Evolutionary conservation across 495 filamentous ascomycete species (phyloP), one percentile per base, ranked within the genome.

Genomic region (Coniosporium apollinis): DNA sequence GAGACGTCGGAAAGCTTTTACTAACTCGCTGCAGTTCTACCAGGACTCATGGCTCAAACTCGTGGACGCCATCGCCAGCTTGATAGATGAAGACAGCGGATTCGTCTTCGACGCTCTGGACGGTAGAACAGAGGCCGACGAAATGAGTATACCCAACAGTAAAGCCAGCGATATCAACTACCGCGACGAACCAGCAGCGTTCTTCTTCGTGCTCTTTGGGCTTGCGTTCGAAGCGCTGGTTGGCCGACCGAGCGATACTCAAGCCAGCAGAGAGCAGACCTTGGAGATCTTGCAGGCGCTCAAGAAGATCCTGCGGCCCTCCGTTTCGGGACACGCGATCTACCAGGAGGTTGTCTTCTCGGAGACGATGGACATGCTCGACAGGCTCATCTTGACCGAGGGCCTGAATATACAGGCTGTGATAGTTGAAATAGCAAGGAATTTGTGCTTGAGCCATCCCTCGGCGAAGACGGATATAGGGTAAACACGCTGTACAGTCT

Each of bases 141-240:
- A 50, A 1, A 48, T 64, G 3, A 44, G 46, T 5, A 42, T 45
- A 16, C 48, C 37, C 16, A 43, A 60, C 14, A 52, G 60, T 19
- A 49, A 52, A 19, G 68, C 71, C 10, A 59, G 65, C 34, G 79
- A 83, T 44, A 96, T 99, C 55, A 93, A 94, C 49, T 96, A 96
- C 49, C 82, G 89, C 14, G 87, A 94, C 50, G 91, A 99, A 51
- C 89, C 89, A 0, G 84, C 94, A 11, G 89, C 89, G 1, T 99
- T 99, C 65, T 99, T 99, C 59, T 99, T 99, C 46, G 85, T 99
- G 7, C 67, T 99, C 1, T 99, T 94, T 48, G 89, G 89, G 17
- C 76, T 99, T 38, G 84, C 85, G 0, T 93, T 96, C 44, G 89
- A 99, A 56, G 86, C 91, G 18, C 67, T 99, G 28, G 86, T 82